A percentile compares a stretch with the other conserved stretches of the same genome.
Evolutionary conservation across 2,329 filamentous ascomycete species (phyloP).

Genomic region (Diaporthe helianthi): DNA sequence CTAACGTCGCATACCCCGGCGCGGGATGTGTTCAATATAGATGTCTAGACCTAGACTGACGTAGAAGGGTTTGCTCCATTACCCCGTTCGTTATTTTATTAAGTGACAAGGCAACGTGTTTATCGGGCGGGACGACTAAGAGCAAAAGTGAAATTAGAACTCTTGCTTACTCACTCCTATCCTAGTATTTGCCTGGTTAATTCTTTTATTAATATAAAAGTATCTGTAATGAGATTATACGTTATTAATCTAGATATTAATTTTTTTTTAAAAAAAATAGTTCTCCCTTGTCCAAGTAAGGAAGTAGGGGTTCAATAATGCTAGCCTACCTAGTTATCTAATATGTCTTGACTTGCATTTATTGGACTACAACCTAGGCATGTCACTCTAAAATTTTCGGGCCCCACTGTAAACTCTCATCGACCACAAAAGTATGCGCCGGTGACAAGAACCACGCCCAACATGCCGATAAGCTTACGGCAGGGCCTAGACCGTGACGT

Average conservation of each 20-base stretch:
- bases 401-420: constrained; percentile 26
- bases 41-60: constrained; percentile 31
- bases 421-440: not conserved
- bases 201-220: no score
- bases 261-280: no score
- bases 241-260: no score
- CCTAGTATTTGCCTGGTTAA: no score
- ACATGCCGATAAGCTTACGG: constrained; percentile 49
- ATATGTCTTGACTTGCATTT: not conserved
- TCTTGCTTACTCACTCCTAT: no score
- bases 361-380: not conserved
- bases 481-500: constrained; percentile 73
- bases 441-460: not conserved
- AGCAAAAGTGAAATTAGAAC: not conserved
- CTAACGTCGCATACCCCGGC: constrained; percentile 11
- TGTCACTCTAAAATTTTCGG: constrained; percentile 22
- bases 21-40: constrained; percentile 19
- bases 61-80: constrained; percentile 23
- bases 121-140: no score
- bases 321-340: not conserved
- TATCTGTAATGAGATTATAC: no score
- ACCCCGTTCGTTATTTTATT: no score
- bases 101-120: not conserved
- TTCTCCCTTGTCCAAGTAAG: no score
- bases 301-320: not conserved